Evolutionary conservation across 768 basidiomycete genomes (phyloP), one percentile per base, ranked within the genome.

Genomic region (Termitomyces sp.): DNA sequence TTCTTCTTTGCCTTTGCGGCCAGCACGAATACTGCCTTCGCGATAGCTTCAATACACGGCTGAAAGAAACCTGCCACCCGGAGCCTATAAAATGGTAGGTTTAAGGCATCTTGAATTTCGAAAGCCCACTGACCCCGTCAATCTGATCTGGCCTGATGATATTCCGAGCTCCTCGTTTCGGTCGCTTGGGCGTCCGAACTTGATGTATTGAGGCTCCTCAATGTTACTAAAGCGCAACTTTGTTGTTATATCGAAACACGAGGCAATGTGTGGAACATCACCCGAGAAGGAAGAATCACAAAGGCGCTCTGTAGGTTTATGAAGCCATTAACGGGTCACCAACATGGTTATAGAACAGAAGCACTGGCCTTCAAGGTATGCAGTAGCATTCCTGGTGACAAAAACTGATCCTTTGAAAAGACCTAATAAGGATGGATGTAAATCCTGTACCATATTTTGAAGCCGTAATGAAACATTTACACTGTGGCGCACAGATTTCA

Each of bases 241-340:
- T 1, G 82, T 77, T 0, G 74, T 71, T 56, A 74, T 77, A 64
- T 83, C 82, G 55, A 84, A 84, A 43, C 70, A 72, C 20, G 66
- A 63, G 1, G 69, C 64, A 56, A 84, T 83, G 43, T 76, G 65
- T 24, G 67, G 57, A 22, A 82, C 60, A 50, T 82, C 79, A 2
- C 73, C 76, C 1, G 59, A 20, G 44, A 74, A 83, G 46, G 65
- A 68, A 1, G 78, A 79, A 26, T 71, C 71, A 16, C 47, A 49
- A 13, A 83, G 70, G 42, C 70, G 72, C 22, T 59, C 81, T 81
- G 47, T 78, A 44, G 7, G 45, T 37, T n/a, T 46, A 30, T 16
- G 8, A 12, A 46, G 37, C 12, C 16, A n/a, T 47, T 30, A 33
- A 24, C 9, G 10, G n/a, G 14, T 39, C 10, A 27, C 26, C 13